Conservation (phyloP, 225 moss, liverwort and hornwort species). For the Pseudisothecium myosuroides region DNA sequence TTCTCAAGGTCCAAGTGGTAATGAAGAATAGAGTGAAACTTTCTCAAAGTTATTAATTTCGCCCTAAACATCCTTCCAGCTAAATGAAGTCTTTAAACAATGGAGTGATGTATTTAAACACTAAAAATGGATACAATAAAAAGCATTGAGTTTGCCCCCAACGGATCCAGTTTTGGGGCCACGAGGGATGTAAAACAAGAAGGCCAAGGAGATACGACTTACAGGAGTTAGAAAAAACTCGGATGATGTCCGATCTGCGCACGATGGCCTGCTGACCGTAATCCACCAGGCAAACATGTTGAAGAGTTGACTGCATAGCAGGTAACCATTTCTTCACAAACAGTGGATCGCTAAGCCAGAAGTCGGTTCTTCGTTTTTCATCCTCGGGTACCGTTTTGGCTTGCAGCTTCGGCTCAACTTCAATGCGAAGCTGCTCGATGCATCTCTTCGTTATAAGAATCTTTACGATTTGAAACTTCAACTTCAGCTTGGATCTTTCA, state of each 20-base stretch:
- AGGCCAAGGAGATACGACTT: neutral
- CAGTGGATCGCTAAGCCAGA: constrained; percentile 20
- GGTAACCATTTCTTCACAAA: constrained; percentile 7
- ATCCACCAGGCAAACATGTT: constrained; percentile 30
- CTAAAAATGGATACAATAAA: neutral
- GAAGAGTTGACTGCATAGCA: neutral
- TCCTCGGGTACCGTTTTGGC: constrained; percentile 8
- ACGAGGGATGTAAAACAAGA: neutral
- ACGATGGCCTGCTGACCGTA: constrained; percentile 46
- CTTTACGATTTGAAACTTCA: neutral
- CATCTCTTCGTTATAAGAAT: neutral
- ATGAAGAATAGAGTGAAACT: neutral
- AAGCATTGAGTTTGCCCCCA: neutral
- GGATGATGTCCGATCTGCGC: constrained; percentile 11
- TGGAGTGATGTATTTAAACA: too few relatives aligned
- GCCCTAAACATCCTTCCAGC: neutral
- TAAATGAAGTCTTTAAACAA: neutral
- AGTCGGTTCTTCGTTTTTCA: constrained; percentile 16
- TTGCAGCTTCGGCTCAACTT: constrained; percentile 20
- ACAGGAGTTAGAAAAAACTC: constrained; percentile 15
- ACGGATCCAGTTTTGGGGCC: too few relatives aligned
- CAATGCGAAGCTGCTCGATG: constrained; percentile 22
- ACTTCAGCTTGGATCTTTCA: neutral
- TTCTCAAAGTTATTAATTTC: neutral
- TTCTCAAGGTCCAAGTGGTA: neutral